Evolutionary conservation across 495 filamentous ascomycete species (phyloP).

Genomic region (Monascus purpureus): DNA sequence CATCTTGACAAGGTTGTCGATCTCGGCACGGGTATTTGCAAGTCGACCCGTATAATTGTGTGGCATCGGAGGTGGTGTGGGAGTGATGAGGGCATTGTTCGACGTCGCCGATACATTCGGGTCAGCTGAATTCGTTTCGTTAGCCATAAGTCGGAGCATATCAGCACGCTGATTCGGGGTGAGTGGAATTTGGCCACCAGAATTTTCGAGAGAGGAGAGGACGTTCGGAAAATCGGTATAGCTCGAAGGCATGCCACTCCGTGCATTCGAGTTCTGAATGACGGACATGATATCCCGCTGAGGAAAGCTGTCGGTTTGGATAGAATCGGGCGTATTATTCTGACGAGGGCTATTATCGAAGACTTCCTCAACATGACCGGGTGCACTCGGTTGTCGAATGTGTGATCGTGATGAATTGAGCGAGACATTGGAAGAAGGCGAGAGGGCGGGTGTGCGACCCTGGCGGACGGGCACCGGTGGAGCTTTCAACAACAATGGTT

Average conservation of each 20-base stretch:
- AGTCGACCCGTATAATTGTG: slow-evolving; percentile 37
- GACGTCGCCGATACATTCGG: slow-evolving; percentile 11
- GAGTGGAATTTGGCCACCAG: slow-evolving; percentile 49
- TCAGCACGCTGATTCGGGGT: slow-evolving; percentile 64
- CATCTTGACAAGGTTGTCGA: slow-evolving; percentile 59
- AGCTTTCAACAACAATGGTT: slow-evolving; percentile 36
- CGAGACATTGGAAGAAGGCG: slow-evolving; percentile 17
- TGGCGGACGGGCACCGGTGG: slow-evolving; percentile 22
- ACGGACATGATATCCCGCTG: slow-evolving; percentile 76
- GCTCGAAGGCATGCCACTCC: slow-evolving; percentile 31
- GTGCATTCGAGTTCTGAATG: slow-evolving; percentile 67
- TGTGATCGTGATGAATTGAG: slow-evolving; percentile 20
- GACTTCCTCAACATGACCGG: slow-evolving; percentile 31
- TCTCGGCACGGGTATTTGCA: slow-evolving; percentile 50
- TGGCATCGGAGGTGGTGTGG: slow-evolving; percentile 45
- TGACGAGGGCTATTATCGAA: slow-evolving; percentile 27
- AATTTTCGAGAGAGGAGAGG: slow-evolving; percentile 53
- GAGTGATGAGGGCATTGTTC: slow-evolving; percentile 45
- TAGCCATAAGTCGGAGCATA: slow-evolving; percentile 69
- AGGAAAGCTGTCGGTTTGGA: slow-evolving; percentile 19
- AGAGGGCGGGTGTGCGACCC: slow-evolving; percentile 24
- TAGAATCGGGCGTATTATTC: slow-evolving; percentile 8
- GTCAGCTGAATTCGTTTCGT: slow-evolving; percentile 22
- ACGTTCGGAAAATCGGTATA: slow-evolving; percentile 59
- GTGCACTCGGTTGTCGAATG: slow-evolving; percentile 22